A percentile compares a stretch with the other conserved stretches of the same genome.
phyloP scores from a whole-genome alignment of 164 flowering plant species.

The Chimonanthus salicifolius region DNA sequence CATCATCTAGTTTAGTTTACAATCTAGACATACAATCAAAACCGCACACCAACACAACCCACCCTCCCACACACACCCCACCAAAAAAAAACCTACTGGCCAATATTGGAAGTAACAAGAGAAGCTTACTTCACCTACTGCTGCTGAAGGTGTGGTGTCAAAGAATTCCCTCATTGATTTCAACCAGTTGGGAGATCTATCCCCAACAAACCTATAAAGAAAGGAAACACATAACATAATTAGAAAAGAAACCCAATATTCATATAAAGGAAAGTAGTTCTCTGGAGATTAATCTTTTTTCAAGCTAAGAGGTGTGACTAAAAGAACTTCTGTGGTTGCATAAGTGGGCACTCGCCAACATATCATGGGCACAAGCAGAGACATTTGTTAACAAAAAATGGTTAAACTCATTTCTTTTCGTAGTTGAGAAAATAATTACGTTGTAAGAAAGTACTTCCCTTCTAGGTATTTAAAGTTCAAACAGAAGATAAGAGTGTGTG shows the following conservation, averaged over 20 bases:
- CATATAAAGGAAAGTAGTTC: too few species aligned
- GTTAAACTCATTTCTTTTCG: too few species aligned
- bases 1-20: background rate
- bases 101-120: background rate
- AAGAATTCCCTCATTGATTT: constrained; percentile 45
- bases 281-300: too few species aligned
- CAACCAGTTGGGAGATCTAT: constrained; percentile 73
- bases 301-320: too few species aligned
- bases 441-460: too few species aligned
- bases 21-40: background rate
- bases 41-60: background rate
- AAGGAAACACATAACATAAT: background rate
- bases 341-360: too few species aligned
- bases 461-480: too few species aligned
- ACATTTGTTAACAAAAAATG: too few species aligned
- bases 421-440: too few species aligned
- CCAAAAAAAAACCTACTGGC: background rate
- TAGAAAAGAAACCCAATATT: background rate
- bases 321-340: too few species aligned
- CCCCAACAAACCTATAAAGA: constrained; percentile 49
- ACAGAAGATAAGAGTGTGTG: background rate
- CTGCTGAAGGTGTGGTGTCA: constrained; percentile 62
- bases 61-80: background rate
- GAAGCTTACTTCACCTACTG: constrained; percentile 73
- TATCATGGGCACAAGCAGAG: too few species aligned